phyloP scores from a whole-genome alignment of 805 yeast species.

The Teunomyces funiuensis region DNA sequence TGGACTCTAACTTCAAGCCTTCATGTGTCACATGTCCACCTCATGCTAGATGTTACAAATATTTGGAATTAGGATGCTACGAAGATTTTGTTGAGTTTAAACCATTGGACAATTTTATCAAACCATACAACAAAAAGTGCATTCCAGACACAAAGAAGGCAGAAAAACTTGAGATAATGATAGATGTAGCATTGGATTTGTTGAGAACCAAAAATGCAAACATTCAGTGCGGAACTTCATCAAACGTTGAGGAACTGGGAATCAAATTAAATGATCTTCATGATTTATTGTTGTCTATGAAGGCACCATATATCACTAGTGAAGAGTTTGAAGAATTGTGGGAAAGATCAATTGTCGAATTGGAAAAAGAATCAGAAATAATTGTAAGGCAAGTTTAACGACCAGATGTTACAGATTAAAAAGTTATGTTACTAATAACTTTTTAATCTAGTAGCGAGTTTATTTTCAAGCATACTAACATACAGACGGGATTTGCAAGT shows the following conservation, averaged over 20 bases:
- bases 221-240: constrained; percentile 53
- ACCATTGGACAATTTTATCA: constrained; percentile 53
- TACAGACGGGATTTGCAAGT: constrained; percentile 15
- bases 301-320: constrained; percentile 48
- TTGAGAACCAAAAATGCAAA: constrained; percentile 69
- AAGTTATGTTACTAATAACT: background rate
- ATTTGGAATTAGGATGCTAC: constrained; percentile 63
- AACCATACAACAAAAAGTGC: constrained; percentile 55
- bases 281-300: constrained; percentile 47
- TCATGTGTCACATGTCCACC: constrained; percentile 76
- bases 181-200: constrained; percentile 62
- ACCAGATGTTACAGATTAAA: background rate
- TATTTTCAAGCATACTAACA: constrained; percentile 11
- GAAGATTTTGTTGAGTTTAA: constrained; percentile 56
- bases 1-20: constrained; percentile 53
- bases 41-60: constrained; percentile 71
- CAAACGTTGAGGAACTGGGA: constrained; percentile 50
- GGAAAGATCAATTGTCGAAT: constrained; percentile 59
- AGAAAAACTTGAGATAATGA: constrained; percentile 63
- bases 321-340: constrained; percentile 77
- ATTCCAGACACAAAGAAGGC: constrained; percentile 71
- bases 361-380: constrained; percentile 66
- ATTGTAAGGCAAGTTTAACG: constrained; percentile 71
- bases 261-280: constrained; percentile 50
- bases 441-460: background rate